Evolutionary conservation across 2,329 filamentous ascomycete species (phyloP).

Genomic region (Colletotrichum spaethianum): DNA sequence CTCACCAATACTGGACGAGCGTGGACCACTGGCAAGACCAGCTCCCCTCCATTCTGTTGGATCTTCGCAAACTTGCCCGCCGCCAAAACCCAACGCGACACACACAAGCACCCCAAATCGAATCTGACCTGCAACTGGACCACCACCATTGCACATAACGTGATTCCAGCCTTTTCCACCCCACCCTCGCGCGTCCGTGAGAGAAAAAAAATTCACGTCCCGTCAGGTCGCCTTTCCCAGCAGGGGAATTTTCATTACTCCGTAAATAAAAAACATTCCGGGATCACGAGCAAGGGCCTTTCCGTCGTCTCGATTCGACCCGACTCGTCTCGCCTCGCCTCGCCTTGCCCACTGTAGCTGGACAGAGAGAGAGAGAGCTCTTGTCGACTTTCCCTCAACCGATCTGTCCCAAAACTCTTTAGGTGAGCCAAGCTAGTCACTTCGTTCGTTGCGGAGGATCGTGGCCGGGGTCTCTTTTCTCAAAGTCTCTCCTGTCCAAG

Average conservation of each 20-base stretch:
- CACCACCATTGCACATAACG: constrained; percentile 26
- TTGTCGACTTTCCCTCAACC: constrained; percentile 20
- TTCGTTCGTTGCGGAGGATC: constrained; percentile 39
- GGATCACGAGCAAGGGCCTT: constrained; percentile 35
- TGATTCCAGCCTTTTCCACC: constrained; percentile 41
- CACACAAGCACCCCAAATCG: constrained; percentile 9
- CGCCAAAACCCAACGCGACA: constrained; percentile 34
- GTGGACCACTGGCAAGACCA: background rate
- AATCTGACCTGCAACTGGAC: constrained; percentile 7
- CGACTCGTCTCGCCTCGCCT: constrained; percentile 16
- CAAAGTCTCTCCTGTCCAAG: constrained; percentile 24
- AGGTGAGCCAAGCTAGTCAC: constrained; percentile 41
- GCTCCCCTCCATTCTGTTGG: constrained; percentile 7
- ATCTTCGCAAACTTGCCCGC: constrained; percentile 33
- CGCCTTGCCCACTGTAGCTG: constrained; percentile 11
- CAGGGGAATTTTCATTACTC: constrained; percentile 28
- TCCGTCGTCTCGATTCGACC: constrained; percentile 30
- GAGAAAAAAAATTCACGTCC: constrained; percentile 29
- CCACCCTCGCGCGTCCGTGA: constrained; percentile 33
- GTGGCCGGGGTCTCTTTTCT: constrained; percentile 26
- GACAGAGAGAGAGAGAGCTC: constrained; percentile 15
- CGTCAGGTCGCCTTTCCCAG: constrained; percentile 7
- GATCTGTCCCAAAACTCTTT: constrained; percentile 23
- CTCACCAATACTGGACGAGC: constrained; percentile 15
- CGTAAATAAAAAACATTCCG: constrained; percentile 36